These are phyloP conservation scores for Puccinellia tenuiflora DNA, from an alignment of 176 grass and related monocot genomes.

Conservation along the genomic window DNA sequence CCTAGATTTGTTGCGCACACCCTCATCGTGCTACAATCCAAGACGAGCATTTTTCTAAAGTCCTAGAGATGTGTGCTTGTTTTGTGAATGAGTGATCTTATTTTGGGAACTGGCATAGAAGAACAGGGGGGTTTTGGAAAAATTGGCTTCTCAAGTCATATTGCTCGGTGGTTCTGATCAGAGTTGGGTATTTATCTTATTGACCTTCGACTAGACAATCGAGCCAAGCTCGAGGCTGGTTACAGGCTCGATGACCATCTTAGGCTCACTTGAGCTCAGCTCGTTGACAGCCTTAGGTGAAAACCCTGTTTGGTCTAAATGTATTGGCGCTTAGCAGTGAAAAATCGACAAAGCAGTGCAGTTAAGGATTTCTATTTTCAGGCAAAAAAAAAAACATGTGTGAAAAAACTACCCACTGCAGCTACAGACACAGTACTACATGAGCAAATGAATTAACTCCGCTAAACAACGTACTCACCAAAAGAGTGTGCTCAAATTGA, in stretches of 20 bases:
- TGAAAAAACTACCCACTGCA: not conserved
- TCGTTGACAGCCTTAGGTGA: not conserved
- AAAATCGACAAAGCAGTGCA: not conserved
- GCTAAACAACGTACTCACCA: slow-evolving; percentile 51
- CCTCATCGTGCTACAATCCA: not conserved
- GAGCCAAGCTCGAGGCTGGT: not conserved
- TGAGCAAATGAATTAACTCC: not conserved
- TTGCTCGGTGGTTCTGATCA: not conserved
- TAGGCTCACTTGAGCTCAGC: not conserved
- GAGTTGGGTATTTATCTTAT: not conserved
- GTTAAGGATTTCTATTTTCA: not conserved
- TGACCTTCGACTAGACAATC: not conserved
- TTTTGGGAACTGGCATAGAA: not conserved
- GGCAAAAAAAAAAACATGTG: not conserved
- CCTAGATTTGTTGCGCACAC: not conserved
- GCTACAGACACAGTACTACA: not conserved
- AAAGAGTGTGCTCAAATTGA: slow-evolving; percentile 96
- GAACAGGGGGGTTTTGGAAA: not conserved
- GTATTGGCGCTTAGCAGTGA: not conserved
- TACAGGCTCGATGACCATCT: not conserved
- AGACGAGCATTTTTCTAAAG: not conserved
- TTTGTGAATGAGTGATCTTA: not conserved
- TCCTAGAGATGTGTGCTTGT: not conserved
- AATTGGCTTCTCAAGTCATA: not conserved
- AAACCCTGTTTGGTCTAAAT: not conserved